These are phyloP conservation scores for Xylaria sp. DNA, from an alignment of 2,329 filamentous ascomycete genomes.

Conservation along the genomic window DNA sequence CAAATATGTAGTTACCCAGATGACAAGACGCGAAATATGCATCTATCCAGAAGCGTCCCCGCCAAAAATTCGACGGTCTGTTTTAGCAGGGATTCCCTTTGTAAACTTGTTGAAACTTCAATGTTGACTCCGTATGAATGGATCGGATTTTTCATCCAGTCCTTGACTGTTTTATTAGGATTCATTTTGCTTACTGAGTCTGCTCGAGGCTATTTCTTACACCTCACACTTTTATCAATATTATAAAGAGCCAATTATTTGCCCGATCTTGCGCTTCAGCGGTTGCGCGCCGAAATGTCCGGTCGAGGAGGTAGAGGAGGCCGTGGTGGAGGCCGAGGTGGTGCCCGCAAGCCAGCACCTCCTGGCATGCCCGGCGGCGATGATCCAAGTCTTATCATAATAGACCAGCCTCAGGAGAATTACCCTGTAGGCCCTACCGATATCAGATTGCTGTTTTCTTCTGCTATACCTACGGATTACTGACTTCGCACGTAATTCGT, in stretches of 20 bases:
- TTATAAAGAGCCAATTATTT: too few species aligned
- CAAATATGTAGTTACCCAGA: neutral
- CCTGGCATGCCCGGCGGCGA: conserved; percentile 48
- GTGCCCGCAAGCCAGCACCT: conserved; percentile 39
- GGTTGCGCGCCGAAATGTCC: conserved; percentile 39
- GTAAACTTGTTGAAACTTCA: too few species aligned
- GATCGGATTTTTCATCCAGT: too few species aligned
- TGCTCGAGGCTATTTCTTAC: too few species aligned
- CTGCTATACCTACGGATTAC: neutral
- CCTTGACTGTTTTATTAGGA: too few species aligned
- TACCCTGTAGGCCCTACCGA: conserved; percentile 44
- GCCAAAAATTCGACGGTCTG: neutral
- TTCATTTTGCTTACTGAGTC: too few species aligned
- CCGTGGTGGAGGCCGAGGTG: conserved; percentile 43
- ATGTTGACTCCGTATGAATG: too few species aligned
- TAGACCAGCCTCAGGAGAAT: conserved; percentile 53
- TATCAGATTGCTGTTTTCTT: neutral
- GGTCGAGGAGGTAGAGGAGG: conserved; percentile 50
- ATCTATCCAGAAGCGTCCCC: neutral
- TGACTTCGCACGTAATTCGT: neutral
- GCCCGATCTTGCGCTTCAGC: neutral
- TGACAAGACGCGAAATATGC: too few species aligned
- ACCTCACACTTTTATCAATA: too few species aligned
- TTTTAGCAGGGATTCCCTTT: too few species aligned
- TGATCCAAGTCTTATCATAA: conserved; percentile 43